These are phyloP conservation scores for Backusella circina DNA, from an alignment of 192 early-diverging fungal species.

Conservation along the genomic window DNA sequence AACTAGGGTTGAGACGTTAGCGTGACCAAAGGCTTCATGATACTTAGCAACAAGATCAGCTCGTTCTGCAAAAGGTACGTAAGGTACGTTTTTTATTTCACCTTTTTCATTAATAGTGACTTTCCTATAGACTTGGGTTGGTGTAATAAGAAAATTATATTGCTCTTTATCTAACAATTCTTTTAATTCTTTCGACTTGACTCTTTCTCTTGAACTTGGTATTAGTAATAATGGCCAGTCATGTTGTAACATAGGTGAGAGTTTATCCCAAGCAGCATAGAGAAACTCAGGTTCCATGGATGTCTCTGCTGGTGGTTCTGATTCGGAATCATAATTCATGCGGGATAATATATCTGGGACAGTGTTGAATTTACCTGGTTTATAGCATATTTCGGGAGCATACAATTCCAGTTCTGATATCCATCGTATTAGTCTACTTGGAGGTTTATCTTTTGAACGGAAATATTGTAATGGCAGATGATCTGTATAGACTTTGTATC, in stretches of 20 bases:
- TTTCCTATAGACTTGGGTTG: neutral
- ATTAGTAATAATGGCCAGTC: constrained; percentile 8
- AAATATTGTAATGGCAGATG: constrained; percentile 10
- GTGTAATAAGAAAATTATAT: neutral
- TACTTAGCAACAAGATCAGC: neutral
- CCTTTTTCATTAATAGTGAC: neutral
- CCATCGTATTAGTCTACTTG: neutral
- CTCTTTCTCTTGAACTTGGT: neutral
- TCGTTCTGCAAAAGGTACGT: neutral
- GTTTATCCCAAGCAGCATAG: neutral
- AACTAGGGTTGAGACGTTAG: neutral
- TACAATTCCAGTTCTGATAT: neutral
- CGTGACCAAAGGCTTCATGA: neutral
- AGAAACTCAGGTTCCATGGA: constrained; percentile 4
- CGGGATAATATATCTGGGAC: neutral
- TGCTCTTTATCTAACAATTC: neutral
- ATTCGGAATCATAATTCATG: neutral
- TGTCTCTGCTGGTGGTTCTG: neutral
- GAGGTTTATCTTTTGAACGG: neutral
- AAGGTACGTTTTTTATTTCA: neutral
- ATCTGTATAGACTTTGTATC: neutral
- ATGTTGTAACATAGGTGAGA: neutral
- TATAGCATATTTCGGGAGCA: neutral
- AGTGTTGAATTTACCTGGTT: constrained; percentile 1
- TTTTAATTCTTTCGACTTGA: neutral